phyloP scores from a whole-genome alignment of 2,329 filamentous ascomycete species.

The Colletotrichum australisinense region DNA sequence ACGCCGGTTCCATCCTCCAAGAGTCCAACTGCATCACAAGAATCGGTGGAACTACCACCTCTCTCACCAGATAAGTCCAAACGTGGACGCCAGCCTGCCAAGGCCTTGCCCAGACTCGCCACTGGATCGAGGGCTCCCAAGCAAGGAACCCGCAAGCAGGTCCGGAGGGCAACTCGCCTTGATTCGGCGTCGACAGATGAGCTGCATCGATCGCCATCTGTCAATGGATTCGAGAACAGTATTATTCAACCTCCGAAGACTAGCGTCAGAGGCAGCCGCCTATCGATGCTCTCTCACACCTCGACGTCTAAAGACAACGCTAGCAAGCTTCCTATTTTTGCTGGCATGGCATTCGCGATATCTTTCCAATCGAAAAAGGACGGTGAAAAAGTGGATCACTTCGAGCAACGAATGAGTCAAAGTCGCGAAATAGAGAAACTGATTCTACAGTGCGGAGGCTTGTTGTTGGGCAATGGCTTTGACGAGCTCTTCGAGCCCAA shows the following conservation, averaged over 20 bases:
- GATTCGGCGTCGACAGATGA: slow-evolving; percentile 62
- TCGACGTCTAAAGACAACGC: slow-evolving; percentile 14
- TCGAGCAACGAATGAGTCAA: slow-evolving; percentile 47
- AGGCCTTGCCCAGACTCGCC: not conserved
- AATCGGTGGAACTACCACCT: slow-evolving; percentile 39
- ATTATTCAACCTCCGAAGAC: slow-evolving; percentile 43
- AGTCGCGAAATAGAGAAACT: slow-evolving; percentile 64
- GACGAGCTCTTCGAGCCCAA: slow-evolving; percentile 78
- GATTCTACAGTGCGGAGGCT: slow-evolving; percentile 79
- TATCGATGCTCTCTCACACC: slow-evolving; percentile 24
- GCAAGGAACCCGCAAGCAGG: slow-evolving; percentile 34
- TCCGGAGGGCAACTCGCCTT: slow-evolving; percentile 39
- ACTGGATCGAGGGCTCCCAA: slow-evolving; percentile 24
- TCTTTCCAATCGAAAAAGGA: slow-evolving; percentile 70
- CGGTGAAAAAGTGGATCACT: slow-evolving; percentile 65
- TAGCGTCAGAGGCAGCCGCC: slow-evolving; percentile 31
- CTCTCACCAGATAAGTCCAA: slow-evolving; percentile 21
- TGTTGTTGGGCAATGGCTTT: slow-evolving; percentile 79
- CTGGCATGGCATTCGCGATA: slow-evolving; percentile 88
- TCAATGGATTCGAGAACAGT: slow-evolving; percentile 51
- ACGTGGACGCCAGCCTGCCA: slow-evolving; percentile 16
- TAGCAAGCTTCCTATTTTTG: slow-evolving; percentile 64
- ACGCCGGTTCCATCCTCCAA: slow-evolving; percentile 52
- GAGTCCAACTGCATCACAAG: slow-evolving; percentile 49
- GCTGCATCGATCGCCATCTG: slow-evolving; percentile 53